phyloP scores from a whole-genome alignment of 73 alveolate genomes.

The Paramecium biaurelia region DNA sequence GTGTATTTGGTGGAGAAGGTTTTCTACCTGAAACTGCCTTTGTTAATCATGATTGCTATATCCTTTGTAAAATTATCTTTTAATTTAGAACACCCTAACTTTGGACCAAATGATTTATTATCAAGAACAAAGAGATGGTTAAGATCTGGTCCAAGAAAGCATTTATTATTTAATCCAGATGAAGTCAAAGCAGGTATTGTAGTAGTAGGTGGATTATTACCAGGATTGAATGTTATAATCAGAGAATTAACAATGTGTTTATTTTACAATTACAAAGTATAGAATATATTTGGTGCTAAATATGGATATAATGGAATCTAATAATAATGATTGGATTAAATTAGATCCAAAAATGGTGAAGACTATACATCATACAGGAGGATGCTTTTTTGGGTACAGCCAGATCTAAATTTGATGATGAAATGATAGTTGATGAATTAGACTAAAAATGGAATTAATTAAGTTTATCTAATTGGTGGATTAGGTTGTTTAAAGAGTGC shows the following conservation, averaged over 20 bases:
- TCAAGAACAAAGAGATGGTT: constrained; percentile 60
- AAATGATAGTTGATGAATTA: constrained; percentile 71
- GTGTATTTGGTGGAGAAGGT: constrained; percentile 57
- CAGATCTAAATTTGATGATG: constrained; percentile 83
- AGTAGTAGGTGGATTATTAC: constrained; percentile 90
- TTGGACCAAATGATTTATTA: constrained; percentile 54
- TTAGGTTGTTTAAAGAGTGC: constrained; percentile 93
- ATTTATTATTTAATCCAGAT: constrained; percentile 46
- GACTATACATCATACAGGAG: constrained; percentile 82
- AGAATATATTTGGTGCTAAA: constrained; percentile 75
- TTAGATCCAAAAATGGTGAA: constrained; percentile 69
- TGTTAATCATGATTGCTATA: constrained; percentile 51
- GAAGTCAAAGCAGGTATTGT: constrained; percentile 88
- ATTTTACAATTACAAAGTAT: constrained; percentile 73
- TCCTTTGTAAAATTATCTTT: constrained; percentile 16
- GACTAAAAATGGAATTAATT: constrained; percentile 79
- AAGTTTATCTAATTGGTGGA: constrained; percentile 92
- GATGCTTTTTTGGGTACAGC: constrained; percentile 85
- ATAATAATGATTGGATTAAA: constrained; percentile 76
- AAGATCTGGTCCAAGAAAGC: constrained; percentile 61
- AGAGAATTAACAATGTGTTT: constrained; percentile 86
- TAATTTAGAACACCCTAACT: constrained; percentile 35
- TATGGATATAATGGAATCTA: constrained; percentile 87
- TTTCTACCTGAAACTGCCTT: constrained; percentile 60
- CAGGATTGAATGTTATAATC: constrained; percentile 91